phyloP scores from a whole-genome alignment of 805 yeast species.

The Metschnikowia santaceciliae region DNA sequence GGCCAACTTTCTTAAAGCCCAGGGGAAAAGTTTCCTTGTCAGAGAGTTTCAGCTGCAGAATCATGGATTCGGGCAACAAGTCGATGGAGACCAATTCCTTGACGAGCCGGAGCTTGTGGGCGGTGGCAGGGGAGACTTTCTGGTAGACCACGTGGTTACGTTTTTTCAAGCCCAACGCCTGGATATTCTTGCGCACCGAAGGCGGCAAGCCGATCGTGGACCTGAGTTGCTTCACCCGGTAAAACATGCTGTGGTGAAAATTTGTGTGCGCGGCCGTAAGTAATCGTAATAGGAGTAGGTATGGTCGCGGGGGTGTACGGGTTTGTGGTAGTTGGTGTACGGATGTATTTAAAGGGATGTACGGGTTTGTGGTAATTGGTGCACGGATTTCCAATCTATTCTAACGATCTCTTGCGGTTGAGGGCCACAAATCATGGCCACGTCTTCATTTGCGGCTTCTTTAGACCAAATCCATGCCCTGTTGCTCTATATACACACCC shows the following conservation, averaged over 20 bases:
- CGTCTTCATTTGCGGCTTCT: background rate
- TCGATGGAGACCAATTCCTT: slow-evolving; percentile 87
- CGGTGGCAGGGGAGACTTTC: slow-evolving; percentile 68
- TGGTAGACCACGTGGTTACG: slow-evolving; percentile 75
- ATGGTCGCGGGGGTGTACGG: background rate
- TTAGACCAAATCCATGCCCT: background rate
- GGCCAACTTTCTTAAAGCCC: slow-evolving; percentile 17
- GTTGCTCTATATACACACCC: background rate
- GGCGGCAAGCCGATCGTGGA: slow-evolving; percentile 86
- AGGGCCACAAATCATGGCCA: background rate
- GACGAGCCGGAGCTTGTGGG: slow-evolving; percentile 78
- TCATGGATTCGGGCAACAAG: slow-evolving; percentile 44
- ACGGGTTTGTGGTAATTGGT: background rate
- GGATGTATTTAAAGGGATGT: background rate
- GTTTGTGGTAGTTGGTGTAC: background rate
- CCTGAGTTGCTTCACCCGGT: slow-evolving; percentile 69
- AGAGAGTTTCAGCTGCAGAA: slow-evolving; percentile 3
- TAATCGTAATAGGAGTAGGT: too few species aligned
- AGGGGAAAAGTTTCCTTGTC: slow-evolving; percentile 14
- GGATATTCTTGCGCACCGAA: slow-evolving; percentile 57
- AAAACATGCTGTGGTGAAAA: slow-evolving; percentile 18
- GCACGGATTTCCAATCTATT: background rate
- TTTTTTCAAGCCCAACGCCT: slow-evolving; percentile 68
- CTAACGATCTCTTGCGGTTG: too few species aligned
- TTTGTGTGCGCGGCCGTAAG: background rate